Percentiles rank a stretch among this genome's conserved stretches.
phyloP scores from a whole-genome alignment of 208 protist genomes.

The Leishmania turanica region DNA sequence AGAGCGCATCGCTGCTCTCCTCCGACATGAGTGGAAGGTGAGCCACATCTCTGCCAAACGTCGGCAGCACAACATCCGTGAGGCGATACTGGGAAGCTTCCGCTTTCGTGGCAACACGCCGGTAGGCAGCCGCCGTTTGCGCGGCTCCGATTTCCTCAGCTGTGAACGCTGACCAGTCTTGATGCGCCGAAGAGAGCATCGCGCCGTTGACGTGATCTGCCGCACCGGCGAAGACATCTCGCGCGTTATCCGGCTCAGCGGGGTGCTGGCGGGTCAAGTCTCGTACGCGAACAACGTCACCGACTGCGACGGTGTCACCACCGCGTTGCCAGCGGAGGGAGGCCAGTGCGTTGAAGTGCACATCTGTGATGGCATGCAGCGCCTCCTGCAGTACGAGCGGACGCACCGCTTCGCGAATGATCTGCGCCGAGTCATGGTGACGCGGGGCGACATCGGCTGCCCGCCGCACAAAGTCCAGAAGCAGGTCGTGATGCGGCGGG shows the following conservation, averaged over 20 bases:
- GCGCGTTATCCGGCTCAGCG: neutral
- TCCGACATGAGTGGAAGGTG: conserved; percentile 6
- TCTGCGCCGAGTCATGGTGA: conserved; percentile 69
- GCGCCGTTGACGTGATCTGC: conserved; percentile 72
- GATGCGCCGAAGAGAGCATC: conserved; percentile 54
- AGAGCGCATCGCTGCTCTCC: conserved; percentile 11
- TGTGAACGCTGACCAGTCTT: conserved; percentile 43
- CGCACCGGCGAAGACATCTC: conserved; percentile 62
- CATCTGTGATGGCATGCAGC: conserved; percentile 67
- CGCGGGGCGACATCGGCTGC: conserved; percentile 46
- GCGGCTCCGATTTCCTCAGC: neutral
- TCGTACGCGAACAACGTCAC: conserved; percentile 58
- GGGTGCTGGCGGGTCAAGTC: neutral
- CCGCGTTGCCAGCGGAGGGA: conserved; percentile 65
- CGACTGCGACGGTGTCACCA: conserved; percentile 43
- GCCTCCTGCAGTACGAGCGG: conserved; percentile 69
- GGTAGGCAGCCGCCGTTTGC: neutral
- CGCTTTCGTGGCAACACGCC: conserved; percentile 30
- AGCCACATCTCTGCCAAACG: conserved; percentile 36
- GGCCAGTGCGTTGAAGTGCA: conserved; percentile 83
- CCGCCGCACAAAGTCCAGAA: conserved; percentile 74
- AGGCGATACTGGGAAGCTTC: conserved; percentile 55
- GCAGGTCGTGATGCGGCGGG: conserved; percentile 69
- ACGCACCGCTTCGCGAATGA: conserved; percentile 70
- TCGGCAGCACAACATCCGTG: conserved; percentile 72